phyloP scores from a whole-genome alignment of 352 stramenopile genomes.

The Thraustochytrium striatum region DNA sequence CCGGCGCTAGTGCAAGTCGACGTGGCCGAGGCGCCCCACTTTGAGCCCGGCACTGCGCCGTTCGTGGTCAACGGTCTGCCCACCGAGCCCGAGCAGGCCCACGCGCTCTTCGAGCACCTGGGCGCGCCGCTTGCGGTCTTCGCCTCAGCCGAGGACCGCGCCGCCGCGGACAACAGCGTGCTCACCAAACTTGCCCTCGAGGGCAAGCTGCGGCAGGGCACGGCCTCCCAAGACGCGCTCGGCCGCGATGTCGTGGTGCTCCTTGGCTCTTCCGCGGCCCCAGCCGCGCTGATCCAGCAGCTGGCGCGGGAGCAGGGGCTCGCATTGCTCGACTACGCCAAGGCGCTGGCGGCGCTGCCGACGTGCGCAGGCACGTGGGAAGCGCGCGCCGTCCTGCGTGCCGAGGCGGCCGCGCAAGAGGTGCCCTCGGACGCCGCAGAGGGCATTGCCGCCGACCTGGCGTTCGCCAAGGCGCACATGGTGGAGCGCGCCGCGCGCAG shows the following conservation, averaged over 20 bases:
- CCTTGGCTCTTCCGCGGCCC: background rate
- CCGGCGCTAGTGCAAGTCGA: background rate
- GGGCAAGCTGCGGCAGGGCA: background rate
- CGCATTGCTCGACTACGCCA: background rate
- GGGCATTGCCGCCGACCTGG: conserved; percentile 2
- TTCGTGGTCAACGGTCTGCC: background rate
- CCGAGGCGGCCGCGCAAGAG: background rate
- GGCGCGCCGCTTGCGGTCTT: conserved; percentile 6
- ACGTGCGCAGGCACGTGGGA: conserved; percentile 28
- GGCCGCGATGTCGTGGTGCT: background rate
- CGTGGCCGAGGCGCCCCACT: background rate
- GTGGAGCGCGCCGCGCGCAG: background rate
- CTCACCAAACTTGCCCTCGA: conserved; percentile 33
- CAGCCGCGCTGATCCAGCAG: background rate
- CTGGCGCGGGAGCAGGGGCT: background rate
- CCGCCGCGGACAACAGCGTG: background rate
- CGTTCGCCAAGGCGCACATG: conserved; percentile 14
- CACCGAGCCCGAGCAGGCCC: background rate
- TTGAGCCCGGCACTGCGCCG: background rate
- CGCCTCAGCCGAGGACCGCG: background rate
- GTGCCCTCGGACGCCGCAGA: background rate
- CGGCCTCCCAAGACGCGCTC: background rate
- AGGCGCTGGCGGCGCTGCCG: background rate
- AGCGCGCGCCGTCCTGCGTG: background rate
- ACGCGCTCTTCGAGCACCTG: conserved; percentile 32